Base-by-base conservation (phyloP, 805 yeast species). In the Saturnispora galanensis region DNA sequence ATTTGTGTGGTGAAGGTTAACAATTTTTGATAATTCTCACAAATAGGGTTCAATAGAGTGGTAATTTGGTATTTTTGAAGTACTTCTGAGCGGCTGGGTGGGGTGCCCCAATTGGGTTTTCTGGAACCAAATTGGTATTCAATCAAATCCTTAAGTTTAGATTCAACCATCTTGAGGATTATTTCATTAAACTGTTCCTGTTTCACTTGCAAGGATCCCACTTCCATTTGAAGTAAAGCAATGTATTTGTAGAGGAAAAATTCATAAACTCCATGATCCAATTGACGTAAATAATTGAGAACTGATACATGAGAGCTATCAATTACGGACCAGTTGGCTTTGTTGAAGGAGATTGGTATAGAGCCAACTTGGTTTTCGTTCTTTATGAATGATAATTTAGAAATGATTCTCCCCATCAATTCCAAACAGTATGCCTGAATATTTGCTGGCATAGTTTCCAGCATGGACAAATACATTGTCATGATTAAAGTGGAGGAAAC, bases 361-460 rank as follows among this genome's bases (percentile, higher is more conserved):
- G 15, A 10, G 3, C 8, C 4, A 11, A 7, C 10, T 3, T 36
- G 21, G 7, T 38, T 35, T 10, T 40, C 32, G 21, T 42, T 35
- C 44, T 58, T 68, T 12, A 74, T 42, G 5, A 60, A 58, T 17
- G 73, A 54, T 40, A 81, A 67, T 33, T 64, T 67, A 2, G 73
- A 68, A 0, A 84, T 88, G 21, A 81, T 71, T 11, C 63, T 46
- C 0, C 90, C 88, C n/a, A 77, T 60, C 50, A 77, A 52, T 44
- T 83, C 89, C 41, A 84, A 57, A 3, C 76, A 66, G 48, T 68
- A 69, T 0, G 78, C 64, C 47, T 78, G 83, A 6, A 72, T 62
- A 10, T 56, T 32, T 47, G 1, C 72, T 63, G 0, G 70, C 39
- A 37, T 66, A 63, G 28, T 60, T 62, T 10, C 68, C 2, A 39